Conservation (phyloP, 257 asterid genomes). For the Solanum medicagineum region DNA sequence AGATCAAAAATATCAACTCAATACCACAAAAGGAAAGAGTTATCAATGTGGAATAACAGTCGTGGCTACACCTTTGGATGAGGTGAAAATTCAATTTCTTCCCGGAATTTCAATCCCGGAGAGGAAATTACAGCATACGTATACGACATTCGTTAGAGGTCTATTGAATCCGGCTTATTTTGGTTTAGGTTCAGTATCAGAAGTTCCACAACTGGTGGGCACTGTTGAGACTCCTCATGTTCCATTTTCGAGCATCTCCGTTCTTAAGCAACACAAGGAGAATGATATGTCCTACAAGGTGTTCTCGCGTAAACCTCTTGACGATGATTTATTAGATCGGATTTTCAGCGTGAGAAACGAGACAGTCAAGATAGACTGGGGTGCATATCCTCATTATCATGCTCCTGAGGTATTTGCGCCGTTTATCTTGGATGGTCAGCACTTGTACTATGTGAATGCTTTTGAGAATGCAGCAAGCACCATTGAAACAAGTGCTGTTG, state of each 20-base stretch:
- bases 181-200: slow-evolving; percentile 45
- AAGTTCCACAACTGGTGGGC: slow-evolving; percentile 83
- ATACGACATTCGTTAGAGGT: slow-evolving; percentile 84
- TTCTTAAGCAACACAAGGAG: slow-evolving; percentile 52
- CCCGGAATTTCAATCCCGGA: slow-evolving; percentile 75
- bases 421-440: slow-evolving; percentile 48
- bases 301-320: slow-evolving; percentile 65
- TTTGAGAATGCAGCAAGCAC: slow-evolving; percentile 98
- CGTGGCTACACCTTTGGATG: slow-evolving; percentile 95
- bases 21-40: slow-evolving; percentile 62
- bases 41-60: slow-evolving; percentile 65
- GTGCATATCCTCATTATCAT: slow-evolving; percentile 81
- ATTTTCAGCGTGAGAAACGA: slow-evolving; percentile 75
- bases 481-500: slow-evolving; percentile 89
- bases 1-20: slow-evolving; percentile 59
- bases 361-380: slow-evolving; percentile 74
- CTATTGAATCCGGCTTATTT: slow-evolving; percentile 78
- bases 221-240: slow-evolving; percentile 60
- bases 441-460: slow-evolving; percentile 87
- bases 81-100: slow-evolving; percentile 45
- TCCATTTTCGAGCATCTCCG: slow-evolving; percentile 76
- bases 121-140: slow-evolving; percentile 83
- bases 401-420: slow-evolving; percentile 88
- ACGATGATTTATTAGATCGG: slow-evolving; percentile 53
- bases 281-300: slow-evolving; percentile 72